Base-by-base conservation (phyloP, 106 monocot genomes). In the Platanthera zijinensis region DNA sequence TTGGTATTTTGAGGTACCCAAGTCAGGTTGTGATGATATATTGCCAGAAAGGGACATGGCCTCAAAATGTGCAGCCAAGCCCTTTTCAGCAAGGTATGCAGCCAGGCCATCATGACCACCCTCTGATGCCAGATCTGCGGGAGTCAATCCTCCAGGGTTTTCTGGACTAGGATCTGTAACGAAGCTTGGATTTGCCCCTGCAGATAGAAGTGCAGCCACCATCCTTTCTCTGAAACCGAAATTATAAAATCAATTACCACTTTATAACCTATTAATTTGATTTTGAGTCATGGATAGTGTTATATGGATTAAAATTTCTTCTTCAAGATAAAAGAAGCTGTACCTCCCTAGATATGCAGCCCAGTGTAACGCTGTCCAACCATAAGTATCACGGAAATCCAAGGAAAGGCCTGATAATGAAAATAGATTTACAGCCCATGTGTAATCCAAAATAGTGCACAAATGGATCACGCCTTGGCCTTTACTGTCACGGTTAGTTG, bases 361-460 rank as follows among this genome's bases (percentile, higher is more conserved):
- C 97, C 97, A 94, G 75, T 99, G 97, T 52, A 99, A 82, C 12
- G 97, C 87, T 70, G 97, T 94, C 97, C 97, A 99, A 56, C 97
- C 97, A 87, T 5, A 76, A 79, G 85, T 69, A 86, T 99, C 97
- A 6, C 97, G 85, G 78, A 92, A 94, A 86, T 99, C 94, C 69
- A 99, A 84, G n/a, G 97, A 90, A 48, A 99, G 67, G n/a, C 88
- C 87, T 28, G 95, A 90, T 5, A 83, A 66, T 52, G 79, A 80
- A 87, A 88, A 99, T 3, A 92, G 50, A 63, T 72, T 78, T 76
- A 90, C 73, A 46, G 91, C 86, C 97, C 97, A 99, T 56, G 83
- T 21, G 86, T 92, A 99, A 77, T 88, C 88, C 61, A 94, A 57
- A 52, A 99, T 88, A 14, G 84, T 80, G 85, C 92, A 99, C 12